Evolutionary conservation across 1,139 yeast genomes (phyloP).

Genomic region (Yamadazyma conglobata): DNA sequence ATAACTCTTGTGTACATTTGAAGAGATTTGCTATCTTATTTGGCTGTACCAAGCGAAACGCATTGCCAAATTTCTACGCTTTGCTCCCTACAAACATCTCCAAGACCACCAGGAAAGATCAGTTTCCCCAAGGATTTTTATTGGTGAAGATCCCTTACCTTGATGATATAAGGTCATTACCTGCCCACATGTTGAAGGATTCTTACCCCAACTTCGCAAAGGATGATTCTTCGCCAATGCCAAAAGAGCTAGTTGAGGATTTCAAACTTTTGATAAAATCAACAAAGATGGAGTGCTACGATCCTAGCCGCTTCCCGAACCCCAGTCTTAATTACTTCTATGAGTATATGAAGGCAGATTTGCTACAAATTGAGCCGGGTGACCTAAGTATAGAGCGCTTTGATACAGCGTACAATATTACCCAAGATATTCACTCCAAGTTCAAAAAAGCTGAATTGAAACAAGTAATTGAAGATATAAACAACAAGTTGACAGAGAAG

Average conservation of each 20-base stretch:
- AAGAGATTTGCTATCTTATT: constrained; percentile 65
- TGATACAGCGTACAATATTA: constrained; percentile 1
- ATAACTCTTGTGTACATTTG: constrained; percentile 52
- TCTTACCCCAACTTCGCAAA: constrained; percentile 8
- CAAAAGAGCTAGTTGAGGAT: constrained; percentile 14
- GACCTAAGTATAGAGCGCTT: constrained; percentile 10
- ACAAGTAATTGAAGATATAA: constrained; percentile 16
- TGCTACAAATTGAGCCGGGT: constrained; percentile 47
- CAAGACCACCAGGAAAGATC: constrained; percentile 19
- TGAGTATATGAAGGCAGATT: constrained; percentile 59
- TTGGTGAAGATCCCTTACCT: constrained; percentile 59
- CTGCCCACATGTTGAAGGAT: constrained; percentile 18
- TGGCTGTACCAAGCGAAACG: constrained; percentile 56
- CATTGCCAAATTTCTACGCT: constrained; percentile 59
- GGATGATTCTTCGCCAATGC: constrained; percentile 6
- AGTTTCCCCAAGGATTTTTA: constrained; percentile 63
- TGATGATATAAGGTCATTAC: constrained; percentile 59
- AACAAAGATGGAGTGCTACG: constrained; percentile 31
- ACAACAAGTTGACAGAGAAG: constrained; percentile 7
- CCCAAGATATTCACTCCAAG: constrained; percentile 4
- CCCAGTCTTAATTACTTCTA: constrained; percentile 70
- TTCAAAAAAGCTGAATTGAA: constrained; percentile 9
- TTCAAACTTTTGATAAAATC: constrained; percentile 18
- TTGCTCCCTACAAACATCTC: constrained; percentile 51
- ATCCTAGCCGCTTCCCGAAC: constrained; percentile 59